Percentiles rank a stretch among this genome's conserved stretches.
Evolutionary conservation across 2,329 filamentous ascomycete species (phyloP).

Genomic region (Aureobasidium sp.): DNA sequence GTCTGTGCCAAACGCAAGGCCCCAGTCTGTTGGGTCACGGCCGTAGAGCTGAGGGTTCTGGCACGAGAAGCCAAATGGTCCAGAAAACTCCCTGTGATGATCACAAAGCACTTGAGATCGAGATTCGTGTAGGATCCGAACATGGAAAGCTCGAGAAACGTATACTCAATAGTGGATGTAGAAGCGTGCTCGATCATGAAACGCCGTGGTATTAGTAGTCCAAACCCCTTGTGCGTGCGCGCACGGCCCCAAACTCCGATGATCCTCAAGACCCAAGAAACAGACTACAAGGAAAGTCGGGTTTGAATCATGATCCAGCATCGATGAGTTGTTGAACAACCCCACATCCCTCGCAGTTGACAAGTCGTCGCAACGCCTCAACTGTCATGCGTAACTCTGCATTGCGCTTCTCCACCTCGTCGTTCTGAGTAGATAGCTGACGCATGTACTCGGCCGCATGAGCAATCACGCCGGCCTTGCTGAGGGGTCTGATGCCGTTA

Average conservation of each 20-base stretch:
- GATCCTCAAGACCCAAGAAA: background rate
- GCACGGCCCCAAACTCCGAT: background rate
- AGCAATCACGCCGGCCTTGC: constrained; percentile 38
- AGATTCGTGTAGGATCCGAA: background rate
- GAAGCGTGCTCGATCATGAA: background rate
- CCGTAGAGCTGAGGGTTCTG: background rate
- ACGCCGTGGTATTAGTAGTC: background rate
- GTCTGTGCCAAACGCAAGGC: background rate
- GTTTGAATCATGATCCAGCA: background rate
- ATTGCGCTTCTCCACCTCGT: constrained; percentile 31
- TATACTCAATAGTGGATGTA: background rate
- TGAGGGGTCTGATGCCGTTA: constrained; percentile 31
- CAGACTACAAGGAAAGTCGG: background rate
- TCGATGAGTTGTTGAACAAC: constrained; percentile 36
- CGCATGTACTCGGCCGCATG: constrained; percentile 39
- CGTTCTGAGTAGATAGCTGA: constrained; percentile 35
- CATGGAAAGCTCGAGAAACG: background rate
- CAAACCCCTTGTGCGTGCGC: background rate
- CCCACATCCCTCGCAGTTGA: constrained; percentile 39
- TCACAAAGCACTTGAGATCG: background rate
- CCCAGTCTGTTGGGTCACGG: background rate
- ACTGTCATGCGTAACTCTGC: constrained; percentile 29
- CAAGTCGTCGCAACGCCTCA: constrained; percentile 35
- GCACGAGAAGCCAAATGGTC: background rate
- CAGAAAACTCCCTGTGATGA: background rate